Conservation (phyloP, 306 rosid genomes). For the Sicyos baderoa region DNA sequence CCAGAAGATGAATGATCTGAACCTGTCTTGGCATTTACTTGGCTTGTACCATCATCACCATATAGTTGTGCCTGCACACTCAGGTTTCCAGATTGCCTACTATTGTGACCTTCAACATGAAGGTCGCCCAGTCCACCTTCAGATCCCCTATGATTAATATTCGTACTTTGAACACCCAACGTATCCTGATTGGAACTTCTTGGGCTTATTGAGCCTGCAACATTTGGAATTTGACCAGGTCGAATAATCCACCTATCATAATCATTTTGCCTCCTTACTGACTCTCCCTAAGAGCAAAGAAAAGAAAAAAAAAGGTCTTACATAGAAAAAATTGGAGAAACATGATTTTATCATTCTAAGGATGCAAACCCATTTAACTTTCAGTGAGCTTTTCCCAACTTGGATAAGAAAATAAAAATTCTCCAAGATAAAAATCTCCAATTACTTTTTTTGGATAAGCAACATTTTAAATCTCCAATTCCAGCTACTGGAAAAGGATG, state of each 20-base stretch:
- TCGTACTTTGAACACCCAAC: conserved; percentile 38
- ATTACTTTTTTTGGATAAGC: too few species aligned
- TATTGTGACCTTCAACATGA: conserved; percentile 22
- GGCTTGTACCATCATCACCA: conserved; percentile 18
- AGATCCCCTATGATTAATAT: conserved; percentile 16
- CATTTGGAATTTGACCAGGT: conserved; percentile 34
- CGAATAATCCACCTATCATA: conserved; percentile 68
- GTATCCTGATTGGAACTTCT: conserved; percentile 34
- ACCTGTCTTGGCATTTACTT: conserved; percentile 21
- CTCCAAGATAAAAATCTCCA: neutral
- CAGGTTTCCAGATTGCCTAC: conserved; percentile 13
- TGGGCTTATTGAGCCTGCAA: conserved; percentile 25
- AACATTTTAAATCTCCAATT: neutral
- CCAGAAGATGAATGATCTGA: conserved; percentile 38
- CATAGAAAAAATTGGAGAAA: neutral
- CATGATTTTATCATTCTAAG: too few species aligned
- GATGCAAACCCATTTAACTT: too few species aligned
- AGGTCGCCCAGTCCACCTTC: conserved; percentile 18
- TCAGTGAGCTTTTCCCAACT: too few species aligned
- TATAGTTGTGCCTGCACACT: conserved; percentile 27
- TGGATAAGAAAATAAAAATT: too few species aligned
- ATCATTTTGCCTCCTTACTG: conserved; percentile 59
- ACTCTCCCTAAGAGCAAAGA: conserved; percentile 51
- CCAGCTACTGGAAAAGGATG: neutral
- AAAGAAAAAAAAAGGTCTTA: neutral